These are phyloP conservation scores for Tubosaeta sp. DNA, from an alignment of 768 basidiomycete species.

Conservation along the genomic window DNA sequence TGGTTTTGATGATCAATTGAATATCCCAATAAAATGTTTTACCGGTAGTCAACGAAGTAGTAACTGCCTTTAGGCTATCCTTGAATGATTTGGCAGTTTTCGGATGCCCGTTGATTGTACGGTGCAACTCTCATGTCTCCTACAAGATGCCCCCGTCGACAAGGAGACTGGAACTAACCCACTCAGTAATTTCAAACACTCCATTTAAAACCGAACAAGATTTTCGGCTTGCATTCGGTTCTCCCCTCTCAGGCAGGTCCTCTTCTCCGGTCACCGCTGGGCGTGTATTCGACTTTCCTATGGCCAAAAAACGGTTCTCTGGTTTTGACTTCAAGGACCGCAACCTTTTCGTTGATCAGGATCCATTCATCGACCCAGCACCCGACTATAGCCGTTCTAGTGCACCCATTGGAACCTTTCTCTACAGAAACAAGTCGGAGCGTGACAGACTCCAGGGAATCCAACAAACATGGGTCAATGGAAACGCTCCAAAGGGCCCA, in stretches of 20 bases:
- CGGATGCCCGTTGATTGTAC: too few species aligned
- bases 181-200: background rate
- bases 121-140: too few species aligned
- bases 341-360: slow-evolving; percentile 44
- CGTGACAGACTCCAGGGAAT: slow-evolving; percentile 79
- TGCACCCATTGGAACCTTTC: slow-evolving; percentile 35
- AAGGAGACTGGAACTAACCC: background rate
- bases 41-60: too few species aligned
- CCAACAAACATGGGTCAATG: slow-evolving; percentile 53
- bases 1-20: too few species aligned
- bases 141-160: too few species aligned
- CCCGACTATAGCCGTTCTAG: slow-evolving; percentile 28
- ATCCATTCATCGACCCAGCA: slow-evolving; percentile 40
- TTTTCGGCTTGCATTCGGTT: background rate
- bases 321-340: slow-evolving; percentile 69
- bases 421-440: slow-evolving; percentile 86
- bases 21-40: too few species aligned
- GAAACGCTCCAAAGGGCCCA: slow-evolving; percentile 23
- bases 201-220: background rate
- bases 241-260: slow-evolving; percentile 23
- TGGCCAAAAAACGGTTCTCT: slow-evolving; percentile 47
- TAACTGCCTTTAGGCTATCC: too few species aligned
- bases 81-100: too few species aligned
- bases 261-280: slow-evolving; percentile 16
- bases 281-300: slow-evolving; percentile 18